Conservation (phyloP, 768 basidiomycete genomes). For the Tylopilus balloui region DNA sequence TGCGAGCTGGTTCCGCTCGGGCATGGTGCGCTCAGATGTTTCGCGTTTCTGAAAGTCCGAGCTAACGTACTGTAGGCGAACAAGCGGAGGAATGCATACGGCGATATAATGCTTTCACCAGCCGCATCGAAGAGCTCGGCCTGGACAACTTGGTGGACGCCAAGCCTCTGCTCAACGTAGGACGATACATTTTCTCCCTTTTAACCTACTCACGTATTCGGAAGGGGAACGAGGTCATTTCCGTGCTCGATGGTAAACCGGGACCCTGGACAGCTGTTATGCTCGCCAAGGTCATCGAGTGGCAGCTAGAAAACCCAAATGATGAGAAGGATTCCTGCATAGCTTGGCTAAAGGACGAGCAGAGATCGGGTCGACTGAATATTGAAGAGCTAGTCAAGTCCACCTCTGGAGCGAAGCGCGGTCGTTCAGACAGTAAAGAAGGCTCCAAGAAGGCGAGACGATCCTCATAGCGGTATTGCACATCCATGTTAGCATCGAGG, state of each 20-base stretch:
- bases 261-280: constrained; percentile 70
- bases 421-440: constrained; percentile 15
- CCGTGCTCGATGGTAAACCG: constrained; percentile 50
- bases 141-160: constrained; percentile 60
- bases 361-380: constrained; percentile 42
- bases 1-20: constrained; percentile 63
- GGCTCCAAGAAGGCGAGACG: constrained; percentile 32
- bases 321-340: constrained; percentile 63
- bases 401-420: constrained; percentile 24
- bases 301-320: constrained; percentile 79
- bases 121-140: constrained; percentile 55
- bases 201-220: constrained; percentile 1
- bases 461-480: constrained; percentile 3
- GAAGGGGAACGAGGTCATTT: constrained; percentile 69
- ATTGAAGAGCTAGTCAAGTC: constrained; percentile 25
- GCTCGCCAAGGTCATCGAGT: constrained; percentile 65
- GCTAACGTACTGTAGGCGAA: constrained; percentile 32
- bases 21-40: constrained; percentile 28
- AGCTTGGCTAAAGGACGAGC: constrained; percentile 62
- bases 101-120: constrained; percentile 62
- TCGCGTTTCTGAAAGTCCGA: background rate
- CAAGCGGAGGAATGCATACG: constrained; percentile 47
- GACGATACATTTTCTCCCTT: constrained; percentile 24
- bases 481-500: background rate
- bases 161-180: constrained; percentile 73